phyloP scores from a whole-genome alignment of 2,329 filamentous ascomycete genomes.

The Grosmannia clavigera region DNA sequence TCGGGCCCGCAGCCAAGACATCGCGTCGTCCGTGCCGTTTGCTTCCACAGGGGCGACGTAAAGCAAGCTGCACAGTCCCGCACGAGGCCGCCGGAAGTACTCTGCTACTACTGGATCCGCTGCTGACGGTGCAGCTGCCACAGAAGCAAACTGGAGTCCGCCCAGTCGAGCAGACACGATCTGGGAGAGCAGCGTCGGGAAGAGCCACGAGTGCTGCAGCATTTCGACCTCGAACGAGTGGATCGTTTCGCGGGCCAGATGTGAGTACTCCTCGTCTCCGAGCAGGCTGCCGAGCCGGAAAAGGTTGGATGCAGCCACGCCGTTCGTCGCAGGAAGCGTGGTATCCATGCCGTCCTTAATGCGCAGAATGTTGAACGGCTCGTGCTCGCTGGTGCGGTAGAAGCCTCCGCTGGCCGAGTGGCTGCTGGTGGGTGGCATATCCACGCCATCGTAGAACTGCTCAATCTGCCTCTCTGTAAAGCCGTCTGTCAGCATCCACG shows the following conservation, averaged over 20 bases:
- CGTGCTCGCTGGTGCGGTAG: slow-evolving; percentile 54
- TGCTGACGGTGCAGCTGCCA: slow-evolving; percentile 5
- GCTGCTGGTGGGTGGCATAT: slow-evolving; percentile 19
- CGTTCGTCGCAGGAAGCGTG: slow-evolving; percentile 80
- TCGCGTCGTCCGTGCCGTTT: slow-evolving; percentile 3
- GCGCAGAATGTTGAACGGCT: slow-evolving; percentile 63
- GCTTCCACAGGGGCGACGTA: background rate
- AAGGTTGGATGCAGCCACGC: slow-evolving; percentile 75
- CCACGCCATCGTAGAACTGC: slow-evolving; percentile 59
- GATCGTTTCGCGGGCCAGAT: slow-evolving; percentile 59
- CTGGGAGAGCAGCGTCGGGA: slow-evolving; percentile 63
- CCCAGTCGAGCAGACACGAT: slow-evolving; percentile 68
- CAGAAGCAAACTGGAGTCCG: slow-evolving; percentile 26
- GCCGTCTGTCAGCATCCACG: background rate
- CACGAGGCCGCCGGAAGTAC: slow-evolving; percentile 16
- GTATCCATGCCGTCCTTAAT: slow-evolving; percentile 95
- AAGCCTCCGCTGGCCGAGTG: slow-evolving; percentile 47
- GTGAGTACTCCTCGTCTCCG: slow-evolving; percentile 32
- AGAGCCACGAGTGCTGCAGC: slow-evolving; percentile 85
- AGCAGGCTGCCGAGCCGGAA: slow-evolving; percentile 58
- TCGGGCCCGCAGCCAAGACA: slow-evolving; percentile 12
- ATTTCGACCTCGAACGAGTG: slow-evolving; percentile 85
- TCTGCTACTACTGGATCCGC: slow-evolving; percentile 9
- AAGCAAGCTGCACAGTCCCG: slow-evolving; percentile 18
- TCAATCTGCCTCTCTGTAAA: slow-evolving; percentile 55